These are phyloP conservation scores for Torrubiella hemipterigena DNA, from an alignment of 2,329 filamentous ascomycete species.

Conservation along the genomic window DNA sequence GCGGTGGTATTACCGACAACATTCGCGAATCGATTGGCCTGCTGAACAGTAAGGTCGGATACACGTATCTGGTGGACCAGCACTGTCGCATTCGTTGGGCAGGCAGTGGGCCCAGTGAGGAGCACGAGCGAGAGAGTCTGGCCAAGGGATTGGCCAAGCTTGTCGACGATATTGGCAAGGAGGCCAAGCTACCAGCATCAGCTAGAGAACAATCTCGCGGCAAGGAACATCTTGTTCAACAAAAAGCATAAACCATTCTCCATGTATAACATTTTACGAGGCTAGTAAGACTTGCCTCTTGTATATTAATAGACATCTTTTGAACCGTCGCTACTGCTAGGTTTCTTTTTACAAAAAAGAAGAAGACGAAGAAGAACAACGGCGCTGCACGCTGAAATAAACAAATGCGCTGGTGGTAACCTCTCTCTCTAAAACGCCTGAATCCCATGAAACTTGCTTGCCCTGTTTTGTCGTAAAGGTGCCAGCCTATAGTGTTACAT, in stretches of 20 bases:
- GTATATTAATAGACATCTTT: no score
- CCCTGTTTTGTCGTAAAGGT: no score
- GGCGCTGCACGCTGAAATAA: no score
- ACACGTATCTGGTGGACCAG: slow-evolving; percentile 81
- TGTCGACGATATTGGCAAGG: slow-evolving; percentile 41
- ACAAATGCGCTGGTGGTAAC: no score
- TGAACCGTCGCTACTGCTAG: no score
- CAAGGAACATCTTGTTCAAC: slow-evolving; percentile 5
- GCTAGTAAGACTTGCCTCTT: no score
- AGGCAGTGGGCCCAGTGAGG: slow-evolving; percentile 59
- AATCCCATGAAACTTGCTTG: no score
- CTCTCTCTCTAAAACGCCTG: no score
- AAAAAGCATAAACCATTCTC: slow-evolving; percentile 8
- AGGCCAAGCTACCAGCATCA: slow-evolving; percentile 18
- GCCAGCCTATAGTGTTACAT: slow-evolving; percentile 27
- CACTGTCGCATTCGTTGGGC: slow-evolving; percentile 91
- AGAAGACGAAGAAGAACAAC: no score
- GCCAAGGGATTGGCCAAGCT: slow-evolving; percentile 52
- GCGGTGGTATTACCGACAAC: slow-evolving; percentile 44
- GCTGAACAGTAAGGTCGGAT: slow-evolving; percentile 85
- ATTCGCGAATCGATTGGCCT: slow-evolving; percentile 54
- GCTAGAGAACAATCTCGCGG: slow-evolving; percentile 20
- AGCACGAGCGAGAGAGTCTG: slow-evolving; percentile 54
- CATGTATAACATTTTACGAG: no score
- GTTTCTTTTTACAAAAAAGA: no score